A percentile compares a stretch with the other conserved stretches of the same genome.
These are phyloP conservation scores for Ploettnerulaceae sp. DNA, from an alignment of 2,329 filamentous ascomycete genomes.

Conservation along the genomic window DNA sequence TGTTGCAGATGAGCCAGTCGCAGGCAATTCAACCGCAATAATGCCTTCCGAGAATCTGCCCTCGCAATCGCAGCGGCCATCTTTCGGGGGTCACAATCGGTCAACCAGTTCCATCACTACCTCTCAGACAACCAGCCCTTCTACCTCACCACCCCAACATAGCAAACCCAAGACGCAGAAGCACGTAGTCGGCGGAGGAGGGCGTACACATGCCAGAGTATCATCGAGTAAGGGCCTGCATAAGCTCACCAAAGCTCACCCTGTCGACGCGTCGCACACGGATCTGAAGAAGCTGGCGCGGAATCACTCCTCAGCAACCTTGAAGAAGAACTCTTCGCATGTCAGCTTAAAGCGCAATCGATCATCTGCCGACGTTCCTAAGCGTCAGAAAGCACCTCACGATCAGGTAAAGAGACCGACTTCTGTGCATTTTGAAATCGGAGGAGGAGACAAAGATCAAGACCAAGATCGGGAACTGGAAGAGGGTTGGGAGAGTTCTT, in stretches of 20 bases:
- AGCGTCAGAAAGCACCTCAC: conserved; percentile 45
- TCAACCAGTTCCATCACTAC: conserved; percentile 25
- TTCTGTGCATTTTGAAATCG: conserved; percentile 61
- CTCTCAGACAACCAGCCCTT: conserved; percentile 24
- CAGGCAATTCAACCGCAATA: conserved; percentile 18
- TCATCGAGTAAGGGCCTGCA: conserved; percentile 31
- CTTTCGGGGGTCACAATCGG: conserved; percentile 21
- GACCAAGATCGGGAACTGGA: too few relatives aligned
- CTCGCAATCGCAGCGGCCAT: conserved; percentile 22
- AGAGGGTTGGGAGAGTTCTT: conserved; percentile 62
- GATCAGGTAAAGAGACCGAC: conserved; percentile 49
- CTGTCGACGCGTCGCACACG: conserved; percentile 26
- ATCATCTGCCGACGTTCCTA: conserved; percentile 52
- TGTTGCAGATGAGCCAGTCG: conserved; percentile 22
- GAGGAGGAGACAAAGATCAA: too few relatives aligned
- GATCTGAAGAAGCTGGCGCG: conserved; percentile 29
- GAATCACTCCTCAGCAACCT: conserved; percentile 31
- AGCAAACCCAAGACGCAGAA: conserved; percentile 28
- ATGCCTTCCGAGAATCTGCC: conserved; percentile 27
- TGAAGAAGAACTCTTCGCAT: conserved; percentile 50
- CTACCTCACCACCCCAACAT: conserved; percentile 28
- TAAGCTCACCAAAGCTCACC: conserved; percentile 28
- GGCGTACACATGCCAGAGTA: conserved; percentile 26
- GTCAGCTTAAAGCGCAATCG: conserved; percentile 55
- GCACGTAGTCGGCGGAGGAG: conserved; percentile 29